phyloP scores from a whole-genome alignment of 148 eudicot genomes.

The Dysphania ambrosioides region DNA sequence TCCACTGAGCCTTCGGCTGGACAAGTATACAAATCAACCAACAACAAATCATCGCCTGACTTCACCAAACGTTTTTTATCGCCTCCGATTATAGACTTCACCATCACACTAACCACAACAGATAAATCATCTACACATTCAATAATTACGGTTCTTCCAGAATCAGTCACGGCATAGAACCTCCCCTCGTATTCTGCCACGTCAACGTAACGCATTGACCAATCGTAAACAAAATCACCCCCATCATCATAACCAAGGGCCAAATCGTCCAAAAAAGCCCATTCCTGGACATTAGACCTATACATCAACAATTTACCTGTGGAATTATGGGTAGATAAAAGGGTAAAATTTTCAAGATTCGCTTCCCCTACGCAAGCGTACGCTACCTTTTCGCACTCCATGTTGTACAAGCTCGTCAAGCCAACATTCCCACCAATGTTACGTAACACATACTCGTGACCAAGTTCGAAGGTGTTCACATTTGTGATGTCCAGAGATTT shows the following conservation, averaged over 20 bases:
- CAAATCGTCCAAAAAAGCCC: constrained; percentile 23
- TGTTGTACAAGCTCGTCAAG: background rate
- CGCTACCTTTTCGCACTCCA: constrained; percentile 21
- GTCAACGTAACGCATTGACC: constrained; percentile 24
- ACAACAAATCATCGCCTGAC: constrained; percentile 14
- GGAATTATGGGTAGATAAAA: constrained; percentile 20
- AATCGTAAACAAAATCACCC: constrained; percentile 17
- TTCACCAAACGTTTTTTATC: constrained; percentile 26
- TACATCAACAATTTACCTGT: constrained; percentile 26
- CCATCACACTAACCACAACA: background rate
- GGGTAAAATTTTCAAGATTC: background rate
- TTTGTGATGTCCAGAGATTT: constrained; percentile 13
- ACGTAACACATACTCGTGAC: constrained; percentile 20
- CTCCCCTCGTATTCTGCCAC: constrained; percentile 12
- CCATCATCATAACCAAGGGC: constrained; percentile 23
- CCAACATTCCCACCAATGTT: background rate
- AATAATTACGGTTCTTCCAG: constrained; percentile 20
- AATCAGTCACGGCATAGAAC: constrained; percentile 25
- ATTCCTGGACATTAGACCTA: constrained; percentile 5
- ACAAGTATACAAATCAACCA: constrained; percentile 23
- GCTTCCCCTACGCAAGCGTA: background rate
- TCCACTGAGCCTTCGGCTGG: background rate
- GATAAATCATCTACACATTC: background rate
- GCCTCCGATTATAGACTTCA: constrained; percentile 24
- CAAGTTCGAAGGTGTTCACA: constrained; percentile 14